Evolutionary conservation across 495 filamentous ascomycete species (phyloP).

Genomic region (Aspergillus diversus): DNA sequence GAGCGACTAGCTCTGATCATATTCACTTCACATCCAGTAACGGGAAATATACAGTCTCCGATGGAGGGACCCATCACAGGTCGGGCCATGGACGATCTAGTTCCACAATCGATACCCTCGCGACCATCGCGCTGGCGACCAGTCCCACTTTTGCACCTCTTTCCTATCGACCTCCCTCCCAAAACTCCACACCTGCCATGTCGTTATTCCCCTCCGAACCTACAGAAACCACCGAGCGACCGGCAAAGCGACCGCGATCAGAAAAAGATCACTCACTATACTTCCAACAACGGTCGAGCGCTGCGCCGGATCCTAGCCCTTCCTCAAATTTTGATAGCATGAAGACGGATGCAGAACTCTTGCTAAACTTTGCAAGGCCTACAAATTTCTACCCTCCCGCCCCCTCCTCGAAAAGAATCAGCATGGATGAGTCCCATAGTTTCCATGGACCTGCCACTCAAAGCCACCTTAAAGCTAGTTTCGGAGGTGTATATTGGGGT

Average conservation of each 20-base stretch:
- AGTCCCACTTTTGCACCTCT: slow-evolving; percentile 49
- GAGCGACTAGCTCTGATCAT: slow-evolving; percentile 34
- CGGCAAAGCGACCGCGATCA: slow-evolving; percentile 64
- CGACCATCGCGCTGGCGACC: slow-evolving; percentile 58
- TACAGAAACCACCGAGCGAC: slow-evolving; percentile 46
- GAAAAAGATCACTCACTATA: slow-evolving; percentile 58
- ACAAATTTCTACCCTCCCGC: slow-evolving; percentile 38
- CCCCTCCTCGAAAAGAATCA: slow-evolving; percentile 38
- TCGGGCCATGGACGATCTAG: slow-evolving; percentile 51
- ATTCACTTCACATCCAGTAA: slow-evolving; percentile 32
- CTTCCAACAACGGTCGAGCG: slow-evolving; percentile 31
- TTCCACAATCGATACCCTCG: slow-evolving; percentile 57
- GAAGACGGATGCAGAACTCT: slow-evolving; percentile 56
- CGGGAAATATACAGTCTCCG: slow-evolving; percentile 23
- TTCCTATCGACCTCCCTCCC: slow-evolving; percentile 39
- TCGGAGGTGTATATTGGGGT: slow-evolving; percentile 20
- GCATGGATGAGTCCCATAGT: slow-evolving; percentile 41
- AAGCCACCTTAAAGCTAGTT: slow-evolving; percentile 31
- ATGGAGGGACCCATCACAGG: slow-evolving; percentile 35
- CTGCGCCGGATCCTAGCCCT: slow-evolving; percentile 51
- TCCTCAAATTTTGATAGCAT: slow-evolving; percentile 45
- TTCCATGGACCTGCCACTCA: slow-evolving; percentile 31
- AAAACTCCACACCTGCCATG: slow-evolving; percentile 30
- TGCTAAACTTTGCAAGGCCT: slow-evolving; percentile 52
- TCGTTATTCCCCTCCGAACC: slow-evolving; percentile 40